A percentile compares a stretch with the other conserved stretches of the same genome.
Evolutionary conservation across 805 yeast species (phyloP).

Genomic region (Kregervanrija delftensis): DNA sequence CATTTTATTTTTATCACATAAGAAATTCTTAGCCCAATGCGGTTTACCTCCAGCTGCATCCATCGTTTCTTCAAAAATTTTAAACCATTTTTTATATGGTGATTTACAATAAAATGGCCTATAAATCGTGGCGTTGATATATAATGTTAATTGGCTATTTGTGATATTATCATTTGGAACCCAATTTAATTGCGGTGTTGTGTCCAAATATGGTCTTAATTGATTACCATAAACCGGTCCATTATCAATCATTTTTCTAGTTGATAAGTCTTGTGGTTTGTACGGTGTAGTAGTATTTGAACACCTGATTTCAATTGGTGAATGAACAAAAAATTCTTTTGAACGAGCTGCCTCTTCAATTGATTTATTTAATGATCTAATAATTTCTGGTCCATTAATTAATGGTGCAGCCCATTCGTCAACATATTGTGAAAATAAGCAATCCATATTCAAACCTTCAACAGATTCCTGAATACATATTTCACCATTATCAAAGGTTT

Average conservation of each 20-base stretch:
- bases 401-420: conserved; percentile 97
- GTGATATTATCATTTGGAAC: conserved; percentile 47
- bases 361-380: conserved; percentile 53
- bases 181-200: conserved; percentile 62
- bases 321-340: conserved; percentile 78
- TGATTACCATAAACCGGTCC: conserved; percentile 87
- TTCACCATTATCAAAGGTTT: conserved; percentile 51
- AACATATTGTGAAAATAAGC: conserved; percentile 88
- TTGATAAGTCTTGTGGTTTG: conserved; percentile 39
- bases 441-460: conserved; percentile 90
- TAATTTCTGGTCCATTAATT: conserved; percentile 64
- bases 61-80: conserved; percentile 73
- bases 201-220: conserved; percentile 74
- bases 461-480: conserved; percentile 73
- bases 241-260: conserved; percentile 44
- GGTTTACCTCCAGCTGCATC: conserved; percentile 84
- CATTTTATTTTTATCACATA: conserved; percentile 67
- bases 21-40: conserved; percentile 97
- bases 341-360: conserved; percentile 52
- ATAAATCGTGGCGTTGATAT: conserved; percentile 91
- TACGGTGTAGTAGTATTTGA: conserved; percentile 66
- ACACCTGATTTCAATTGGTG: conserved; percentile 92
- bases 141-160: conserved; percentile 75
- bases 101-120: conserved; percentile 82
- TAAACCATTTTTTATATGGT: conserved; percentile 74